These are phyloP conservation scores for Rubia tinctorum DNA, from an alignment of 305 asterid genomes.

Conservation along the genomic window DNA sequence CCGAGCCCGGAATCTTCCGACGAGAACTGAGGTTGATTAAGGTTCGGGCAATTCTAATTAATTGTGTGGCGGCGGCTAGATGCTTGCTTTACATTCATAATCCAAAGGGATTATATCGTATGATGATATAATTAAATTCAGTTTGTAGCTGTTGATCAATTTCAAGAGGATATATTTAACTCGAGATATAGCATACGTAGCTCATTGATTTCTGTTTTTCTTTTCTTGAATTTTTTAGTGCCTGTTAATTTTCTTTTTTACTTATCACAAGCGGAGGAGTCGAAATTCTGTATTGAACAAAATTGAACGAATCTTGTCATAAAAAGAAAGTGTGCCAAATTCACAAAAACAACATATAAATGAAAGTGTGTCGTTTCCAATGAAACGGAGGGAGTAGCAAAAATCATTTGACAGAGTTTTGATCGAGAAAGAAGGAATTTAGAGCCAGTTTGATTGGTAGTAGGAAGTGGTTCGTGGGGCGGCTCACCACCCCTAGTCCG, in stretches of 20 bases:
- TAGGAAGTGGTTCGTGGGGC: neutral
- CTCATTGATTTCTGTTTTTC: neutral
- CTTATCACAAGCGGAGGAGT: no score
- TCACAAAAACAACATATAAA: no score
- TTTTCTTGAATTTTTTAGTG: no score
- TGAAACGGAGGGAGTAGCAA: no score
- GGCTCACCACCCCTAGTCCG: neutral
- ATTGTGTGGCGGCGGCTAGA: neutral
- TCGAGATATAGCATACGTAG: neutral
- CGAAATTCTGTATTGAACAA: no score
- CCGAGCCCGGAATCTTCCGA: constrained; percentile 67
- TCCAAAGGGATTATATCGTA: constrained; percentile 30
- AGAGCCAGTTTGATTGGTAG: no score
- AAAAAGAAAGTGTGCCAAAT: no score
- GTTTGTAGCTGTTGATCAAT: constrained; percentile 10
- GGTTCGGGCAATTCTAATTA: constrained; percentile 1
- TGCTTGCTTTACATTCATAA: constrained; percentile 16
- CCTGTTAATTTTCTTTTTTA: no score
- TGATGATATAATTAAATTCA: constrained; percentile 10
- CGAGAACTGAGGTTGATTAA: constrained; percentile 13
- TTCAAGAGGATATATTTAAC: constrained; percentile 10
- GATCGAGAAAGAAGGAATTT: no score
- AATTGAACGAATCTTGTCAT: no score
- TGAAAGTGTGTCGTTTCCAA: no score
- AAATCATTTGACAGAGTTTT: no score